A percentile compares a stretch with the other conserved stretches of the same genome.
Conservation (phyloP, 2,329 filamentous ascomycete species). For the Chaetoscypha palmicola region DNA sequence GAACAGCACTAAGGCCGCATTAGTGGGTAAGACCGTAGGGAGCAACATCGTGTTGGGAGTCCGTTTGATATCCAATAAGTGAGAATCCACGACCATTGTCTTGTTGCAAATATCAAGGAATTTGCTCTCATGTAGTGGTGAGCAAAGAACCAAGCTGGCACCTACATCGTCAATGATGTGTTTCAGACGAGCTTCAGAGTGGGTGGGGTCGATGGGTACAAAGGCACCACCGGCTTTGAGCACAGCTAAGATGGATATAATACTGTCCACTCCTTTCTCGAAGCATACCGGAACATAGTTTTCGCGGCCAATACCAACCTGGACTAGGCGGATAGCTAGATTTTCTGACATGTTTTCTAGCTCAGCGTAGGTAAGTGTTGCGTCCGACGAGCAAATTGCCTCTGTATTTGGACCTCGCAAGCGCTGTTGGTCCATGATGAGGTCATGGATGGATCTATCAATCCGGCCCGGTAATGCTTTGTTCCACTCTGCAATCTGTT, state of each 20-base stretch:
- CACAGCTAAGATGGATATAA: slow-evolving; percentile 21
- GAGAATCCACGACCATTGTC: neutral
- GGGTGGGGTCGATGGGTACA: slow-evolving; percentile 27
- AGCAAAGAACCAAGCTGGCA: slow-evolving; percentile 6
- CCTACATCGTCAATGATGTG: slow-evolving; percentile 10
- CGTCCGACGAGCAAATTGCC: slow-evolving; percentile 23
- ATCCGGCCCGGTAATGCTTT: slow-evolving; percentile 7
- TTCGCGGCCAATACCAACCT: slow-evolving; percentile 14
- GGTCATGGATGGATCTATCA: slow-evolving; percentile 15
- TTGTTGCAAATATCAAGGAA: slow-evolving; percentile 1
- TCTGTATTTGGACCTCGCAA: slow-evolving; percentile 2
- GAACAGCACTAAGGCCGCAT: slow-evolving; percentile 12
- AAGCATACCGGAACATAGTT: slow-evolving; percentile 21
- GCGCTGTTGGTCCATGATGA: slow-evolving; percentile 3
- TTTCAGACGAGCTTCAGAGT: slow-evolving; percentile 21
- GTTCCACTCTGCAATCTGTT: slow-evolving; percentile 14
- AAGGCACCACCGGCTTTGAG: slow-evolving; percentile 22
- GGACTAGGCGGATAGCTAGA: slow-evolving; percentile 12
- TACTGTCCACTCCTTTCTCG: slow-evolving; percentile 21
- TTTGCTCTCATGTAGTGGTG: slow-evolving; percentile 6
- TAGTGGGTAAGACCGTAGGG: slow-evolving; percentile 29
- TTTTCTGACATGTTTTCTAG: slow-evolving; percentile 16
- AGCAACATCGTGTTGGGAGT: neutral
- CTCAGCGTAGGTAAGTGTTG: slow-evolving; percentile 18
- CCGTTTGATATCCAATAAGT: neutral